phyloP scores from a whole-genome alignment of 202 grass and related monocot species.

The Schoenoplectus triqueter region DNA sequence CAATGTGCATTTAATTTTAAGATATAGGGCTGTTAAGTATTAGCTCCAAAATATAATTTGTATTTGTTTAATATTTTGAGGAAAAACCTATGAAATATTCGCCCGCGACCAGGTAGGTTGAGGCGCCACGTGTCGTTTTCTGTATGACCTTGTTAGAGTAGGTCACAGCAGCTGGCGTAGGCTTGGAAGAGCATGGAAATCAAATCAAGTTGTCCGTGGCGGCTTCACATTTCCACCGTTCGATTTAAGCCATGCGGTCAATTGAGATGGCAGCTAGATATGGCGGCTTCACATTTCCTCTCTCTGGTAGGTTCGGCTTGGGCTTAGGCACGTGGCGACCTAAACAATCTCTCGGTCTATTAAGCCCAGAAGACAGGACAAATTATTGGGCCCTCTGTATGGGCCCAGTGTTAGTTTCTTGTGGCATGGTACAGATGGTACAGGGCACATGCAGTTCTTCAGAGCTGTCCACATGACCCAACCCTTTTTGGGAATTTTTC shows the following conservation, averaged over 20 bases:
- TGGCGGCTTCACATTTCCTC: not conserved
- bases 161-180: not conserved
- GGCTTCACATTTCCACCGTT: slow-evolving; percentile 24
- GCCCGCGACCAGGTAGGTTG: not conserved
- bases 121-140: slow-evolving; percentile 1
- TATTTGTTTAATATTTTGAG: not conserved
- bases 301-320: slow-evolving; percentile 6
- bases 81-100: not conserved
- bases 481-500: not conserved
- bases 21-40: not conserved
- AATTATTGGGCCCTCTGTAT: not conserved
- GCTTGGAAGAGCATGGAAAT: slow-evolving; percentile 15
- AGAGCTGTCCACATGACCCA: slow-evolving; percentile 19
- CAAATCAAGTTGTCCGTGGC: slow-evolving; percentile 8
- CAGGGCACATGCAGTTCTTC: slow-evolving; percentile 7
- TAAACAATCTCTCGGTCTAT: slow-evolving; percentile 3
- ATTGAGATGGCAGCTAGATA: not conserved
- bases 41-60: not conserved
- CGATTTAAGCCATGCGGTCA: slow-evolving; percentile 11
- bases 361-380: slow-evolving; percentile 12
- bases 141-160: not conserved
- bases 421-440: not conserved
- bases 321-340: slow-evolving; percentile 17
- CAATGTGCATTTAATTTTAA: not conserved
- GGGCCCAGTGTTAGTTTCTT: slow-evolving; percentile 6